Evolutionary conservation across 768 basidiomycete species (phyloP).

Genomic region (Amyloporia xantha): DNA sequence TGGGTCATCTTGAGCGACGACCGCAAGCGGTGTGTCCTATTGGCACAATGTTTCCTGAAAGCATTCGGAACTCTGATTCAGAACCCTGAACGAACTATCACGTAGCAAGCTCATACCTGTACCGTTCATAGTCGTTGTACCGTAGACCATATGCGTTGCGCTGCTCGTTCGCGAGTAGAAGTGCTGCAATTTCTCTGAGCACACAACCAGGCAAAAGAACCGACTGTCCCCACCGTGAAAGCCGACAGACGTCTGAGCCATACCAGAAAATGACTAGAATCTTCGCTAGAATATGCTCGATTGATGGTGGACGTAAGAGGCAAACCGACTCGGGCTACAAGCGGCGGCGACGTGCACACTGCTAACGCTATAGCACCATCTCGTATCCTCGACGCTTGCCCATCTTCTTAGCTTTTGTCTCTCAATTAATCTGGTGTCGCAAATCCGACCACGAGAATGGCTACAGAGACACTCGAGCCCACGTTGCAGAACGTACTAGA

Average conservation of each 20-base stretch:
- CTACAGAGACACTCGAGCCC: slow-evolving; percentile 63
- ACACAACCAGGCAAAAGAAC: no score
- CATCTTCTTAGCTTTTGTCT: no score
- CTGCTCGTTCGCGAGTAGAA: slow-evolving; percentile 82
- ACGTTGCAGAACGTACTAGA: slow-evolving; percentile 94
- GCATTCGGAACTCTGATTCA: no score
- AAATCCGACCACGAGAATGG: slow-evolving; percentile 42
- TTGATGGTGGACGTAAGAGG: no score
- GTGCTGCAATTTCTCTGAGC: no score
- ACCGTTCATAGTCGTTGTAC: slow-evolving; percentile 82
- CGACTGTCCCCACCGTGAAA: slow-evolving; percentile 40
- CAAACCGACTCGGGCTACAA: no score
- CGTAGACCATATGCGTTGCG: slow-evolving; percentile 87
- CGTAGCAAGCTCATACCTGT: slow-evolving; percentile 46
- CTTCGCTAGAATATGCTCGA: slow-evolving; percentile 3
- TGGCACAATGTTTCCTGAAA: slow-evolving; percentile 82
- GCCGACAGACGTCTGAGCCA: slow-evolving; percentile 15
- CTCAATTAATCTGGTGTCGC: no score
- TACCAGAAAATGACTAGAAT: slow-evolving; percentile 9
- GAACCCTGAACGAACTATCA: neutral
- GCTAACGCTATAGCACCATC: no score
- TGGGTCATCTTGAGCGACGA: slow-evolving; percentile 81
- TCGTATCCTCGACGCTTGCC: no score
- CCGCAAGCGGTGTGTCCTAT: slow-evolving; percentile 82
- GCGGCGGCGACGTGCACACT: no score